Conservation (phyloP, 257 asterid species). For the Solanum chilense region DNA sequence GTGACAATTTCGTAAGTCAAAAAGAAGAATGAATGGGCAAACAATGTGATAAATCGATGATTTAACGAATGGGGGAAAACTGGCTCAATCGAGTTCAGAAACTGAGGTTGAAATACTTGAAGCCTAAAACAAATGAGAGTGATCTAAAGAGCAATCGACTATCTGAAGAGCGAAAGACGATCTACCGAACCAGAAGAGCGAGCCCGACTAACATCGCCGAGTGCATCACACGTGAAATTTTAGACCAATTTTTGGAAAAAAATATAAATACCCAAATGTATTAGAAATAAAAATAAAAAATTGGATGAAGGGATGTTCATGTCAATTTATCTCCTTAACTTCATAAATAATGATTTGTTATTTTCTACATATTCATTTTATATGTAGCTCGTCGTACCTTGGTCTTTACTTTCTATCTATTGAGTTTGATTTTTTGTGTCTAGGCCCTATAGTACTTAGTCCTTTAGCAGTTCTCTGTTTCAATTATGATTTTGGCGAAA, state of each 20-base stretch:
- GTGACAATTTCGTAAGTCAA: neutral
- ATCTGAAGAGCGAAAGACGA: neutral
- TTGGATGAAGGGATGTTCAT: neutral
- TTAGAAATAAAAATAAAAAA: neutral
- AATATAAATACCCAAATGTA: neutral
- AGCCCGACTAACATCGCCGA: neutral
- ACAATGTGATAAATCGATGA: neutral
- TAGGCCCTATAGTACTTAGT: neutral
- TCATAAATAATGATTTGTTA: neutral
- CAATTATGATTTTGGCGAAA: neutral
- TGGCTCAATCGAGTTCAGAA: neutral
- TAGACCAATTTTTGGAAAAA: neutral
- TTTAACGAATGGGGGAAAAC: neutral
- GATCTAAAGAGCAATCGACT: too few species aligned
- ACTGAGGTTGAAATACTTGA: too few species aligned
- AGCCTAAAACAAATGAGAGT: neutral
- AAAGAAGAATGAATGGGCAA: neutral
- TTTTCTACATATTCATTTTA: neutral
- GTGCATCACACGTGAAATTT: neutral
- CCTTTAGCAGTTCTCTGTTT: neutral
- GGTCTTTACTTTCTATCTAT: neutral
- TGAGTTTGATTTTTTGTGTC: neutral
- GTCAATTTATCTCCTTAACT: neutral
- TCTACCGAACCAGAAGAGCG: neutral
- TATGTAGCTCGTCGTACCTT: neutral